Evolutionary conservation across 1,284 basidiomycete species (phyloP), one percentile per base, ranked within the genome.

Genomic region (Apiotrichum domesticum): DNA sequence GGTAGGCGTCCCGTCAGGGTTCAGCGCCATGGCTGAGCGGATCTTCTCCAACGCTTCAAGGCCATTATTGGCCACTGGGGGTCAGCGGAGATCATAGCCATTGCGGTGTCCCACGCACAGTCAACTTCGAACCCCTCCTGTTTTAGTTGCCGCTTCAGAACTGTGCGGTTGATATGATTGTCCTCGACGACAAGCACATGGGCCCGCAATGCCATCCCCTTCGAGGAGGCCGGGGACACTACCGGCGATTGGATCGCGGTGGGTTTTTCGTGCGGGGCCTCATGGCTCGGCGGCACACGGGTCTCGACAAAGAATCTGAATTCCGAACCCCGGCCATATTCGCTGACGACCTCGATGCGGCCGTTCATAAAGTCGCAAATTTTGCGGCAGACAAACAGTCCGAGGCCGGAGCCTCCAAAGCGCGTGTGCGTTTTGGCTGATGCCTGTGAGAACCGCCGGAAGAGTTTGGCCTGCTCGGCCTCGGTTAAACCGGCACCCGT

Each of bases 1-100:
- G 42, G 15, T 11, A n/a, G 7, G 10, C 3, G 4, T 10, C n/a
- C 35, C 15, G 14, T 14, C 7, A 33, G 2, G n/a, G 32, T 67
- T 7, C 10, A 46, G 47, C 10, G 61, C 43, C 41, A 63, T 64
- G 14, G 66, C 70, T 34, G 51, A 52, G n/a, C 72, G 62, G 13
- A 78, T 65, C 55, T 68, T 67, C 34, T 78, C 71, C 34, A 79
- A 61, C 3, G 73, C 78, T 56, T 79, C 75, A 3, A 74, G 65
- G 6, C 78, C 79, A 56, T 79, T 49, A 8, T 14, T 29, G 9
- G 34, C 47, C 6, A n/a, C 46, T 47, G 15, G 34, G 8, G 74
- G 54, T 63, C 69, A 7, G 77, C 77, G 37, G 74, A 70, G 10
- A 10, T 5, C 10, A 29, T 47, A 2, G 3, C 6, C 29, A 6